Percentiles rank a stretch among this genome's conserved stretches.
phyloP scores from a whole-genome alignment of 2,329 filamentous ascomycete genomes.

The Sporothrix pallida region DNA sequence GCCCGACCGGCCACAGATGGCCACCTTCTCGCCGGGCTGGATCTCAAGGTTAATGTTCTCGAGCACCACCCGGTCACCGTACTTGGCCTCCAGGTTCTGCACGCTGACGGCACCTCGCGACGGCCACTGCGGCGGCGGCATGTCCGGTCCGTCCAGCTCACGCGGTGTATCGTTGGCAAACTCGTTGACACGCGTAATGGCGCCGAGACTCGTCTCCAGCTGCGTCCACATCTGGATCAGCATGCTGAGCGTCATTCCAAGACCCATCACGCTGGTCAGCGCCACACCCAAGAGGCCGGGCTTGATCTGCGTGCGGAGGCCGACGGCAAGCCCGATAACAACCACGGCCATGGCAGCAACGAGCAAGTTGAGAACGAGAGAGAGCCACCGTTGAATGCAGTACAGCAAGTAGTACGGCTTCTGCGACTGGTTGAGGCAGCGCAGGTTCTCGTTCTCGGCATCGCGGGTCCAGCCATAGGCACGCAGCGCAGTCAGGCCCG shows the following conservation, averaged over 20 bases:
- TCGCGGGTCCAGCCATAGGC: constrained; percentile 60
- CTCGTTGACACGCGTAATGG: constrained; percentile 39
- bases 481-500: constrained; percentile 56
- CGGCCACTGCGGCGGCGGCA: constrained; percentile 31
- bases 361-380: constrained; percentile 48
- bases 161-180: constrained; percentile 33
- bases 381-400: constrained; percentile 62
- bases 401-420: constrained; percentile 62
- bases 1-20: constrained; percentile 47
- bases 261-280: constrained; percentile 42
- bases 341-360: constrained; percentile 47
- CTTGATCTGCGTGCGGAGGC: constrained; percentile 43
- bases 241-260: constrained; percentile 38
- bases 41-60: constrained; percentile 42
- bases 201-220: constrained; percentile 42
- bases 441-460: constrained; percentile 52
- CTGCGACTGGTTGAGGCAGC: constrained; percentile 60
- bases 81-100: constrained; percentile 29
- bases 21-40: constrained; percentile 44
- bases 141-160: constrained; percentile 28
- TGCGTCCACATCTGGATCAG: constrained; percentile 42
- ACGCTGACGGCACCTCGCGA: constrained; percentile 27
- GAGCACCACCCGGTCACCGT: constrained; percentile 37
- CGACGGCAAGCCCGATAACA: constrained; percentile 46
- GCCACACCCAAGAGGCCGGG: constrained; percentile 45